Conservation (phyloP, 2,329 filamentous ascomycete genomes). For the Ophiobolus disseminans region DNA sequence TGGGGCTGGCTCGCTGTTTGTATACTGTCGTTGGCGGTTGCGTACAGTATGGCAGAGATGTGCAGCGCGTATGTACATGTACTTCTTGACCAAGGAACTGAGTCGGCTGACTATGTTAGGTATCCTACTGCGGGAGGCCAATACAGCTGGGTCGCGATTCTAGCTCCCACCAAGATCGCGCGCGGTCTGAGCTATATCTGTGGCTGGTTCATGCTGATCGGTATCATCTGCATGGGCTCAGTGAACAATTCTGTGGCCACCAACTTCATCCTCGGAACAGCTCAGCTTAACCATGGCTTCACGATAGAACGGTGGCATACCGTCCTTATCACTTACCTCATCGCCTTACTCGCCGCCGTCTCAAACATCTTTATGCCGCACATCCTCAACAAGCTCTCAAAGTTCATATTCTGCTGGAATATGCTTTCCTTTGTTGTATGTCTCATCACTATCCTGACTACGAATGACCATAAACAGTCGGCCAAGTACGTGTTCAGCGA, state of each 20-base stretch:
- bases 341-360: constrained; percentile 53
- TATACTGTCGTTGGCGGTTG: constrained; percentile 59
- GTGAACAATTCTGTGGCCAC: constrained; percentile 62
- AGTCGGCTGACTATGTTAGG: constrained; percentile 16
- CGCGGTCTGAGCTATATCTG: constrained; percentile 49
- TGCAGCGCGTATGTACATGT: constrained; percentile 53
- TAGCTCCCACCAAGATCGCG: constrained; percentile 56
- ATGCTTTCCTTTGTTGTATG: constrained; percentile 61
- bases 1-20: constrained; percentile 64
- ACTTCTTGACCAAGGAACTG: background rate
- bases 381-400: constrained; percentile 60
- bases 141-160: constrained; percentile 65
- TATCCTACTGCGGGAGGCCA: constrained; percentile 65
- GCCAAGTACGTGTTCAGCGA: constrained; percentile 63
- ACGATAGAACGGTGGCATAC: constrained; percentile 64
- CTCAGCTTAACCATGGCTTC: constrained; percentile 60
- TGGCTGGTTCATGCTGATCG: constrained; percentile 47
- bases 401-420: constrained; percentile 61
- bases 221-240: constrained; percentile 61
- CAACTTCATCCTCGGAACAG: constrained; percentile 64
- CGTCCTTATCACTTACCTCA: constrained; percentile 60
- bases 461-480: constrained; percentile 61
- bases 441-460: constrained; percentile 60
- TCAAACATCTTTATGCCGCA: constrained; percentile 61
- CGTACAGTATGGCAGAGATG: constrained; percentile 66